A percentile compares a stretch with the other conserved stretches of the same genome.
Conservation (phyloP, 225 moss, liverwort and hornwort species). For the Pseudisothecium myosuroides region DNA sequence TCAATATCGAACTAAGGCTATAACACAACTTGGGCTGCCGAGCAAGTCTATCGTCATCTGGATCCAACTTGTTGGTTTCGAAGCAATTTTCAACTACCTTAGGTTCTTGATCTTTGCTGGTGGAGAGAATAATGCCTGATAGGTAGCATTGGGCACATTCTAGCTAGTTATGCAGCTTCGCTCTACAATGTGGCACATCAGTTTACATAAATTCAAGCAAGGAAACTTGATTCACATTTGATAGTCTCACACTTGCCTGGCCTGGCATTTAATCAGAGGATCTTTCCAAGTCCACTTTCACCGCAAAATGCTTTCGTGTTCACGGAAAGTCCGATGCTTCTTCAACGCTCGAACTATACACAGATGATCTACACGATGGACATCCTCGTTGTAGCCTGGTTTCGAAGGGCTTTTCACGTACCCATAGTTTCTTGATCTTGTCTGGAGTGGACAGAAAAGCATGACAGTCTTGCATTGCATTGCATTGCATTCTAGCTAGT, state of each 20-base stretch:
- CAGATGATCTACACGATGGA: neutral
- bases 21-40: neutral
- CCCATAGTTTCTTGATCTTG: neutral
- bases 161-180: neutral
- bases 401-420: neutral
- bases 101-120: neutral
- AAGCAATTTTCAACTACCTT: neutral
- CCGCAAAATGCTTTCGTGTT: neutral
- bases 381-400: neutral
- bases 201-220: conserved; percentile 5
- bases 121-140: conserved; percentile 1
- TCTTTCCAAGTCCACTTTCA: neutral
- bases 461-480: neutral
- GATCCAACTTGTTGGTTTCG: neutral
- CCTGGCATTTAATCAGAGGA: neutral
- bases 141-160: neutral
- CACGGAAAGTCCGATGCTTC: neutral
- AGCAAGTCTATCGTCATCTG: neutral
- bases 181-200: neutral
- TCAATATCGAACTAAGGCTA: neutral
- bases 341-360: neutral
- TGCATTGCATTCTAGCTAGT: neutral
- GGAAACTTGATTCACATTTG: neutral
- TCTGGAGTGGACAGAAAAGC: neutral
- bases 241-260: neutral